Evolutionary conservation across 768 basidiomycete genomes (phyloP).

Genomic region (Cubamyces lactineus): DNA sequence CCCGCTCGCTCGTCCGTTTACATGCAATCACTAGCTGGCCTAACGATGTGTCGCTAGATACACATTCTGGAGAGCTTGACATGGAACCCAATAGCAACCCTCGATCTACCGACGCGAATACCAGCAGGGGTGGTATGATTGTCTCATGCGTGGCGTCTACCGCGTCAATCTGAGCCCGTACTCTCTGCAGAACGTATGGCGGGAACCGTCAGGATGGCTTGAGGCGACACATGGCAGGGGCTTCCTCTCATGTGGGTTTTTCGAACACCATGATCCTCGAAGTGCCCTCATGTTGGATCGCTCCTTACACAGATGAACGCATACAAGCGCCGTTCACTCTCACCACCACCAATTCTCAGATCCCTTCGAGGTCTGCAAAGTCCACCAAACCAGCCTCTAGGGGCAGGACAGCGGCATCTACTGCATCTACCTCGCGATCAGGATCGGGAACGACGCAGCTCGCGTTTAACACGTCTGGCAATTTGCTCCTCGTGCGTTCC

Average conservation of each 20-base stretch:
- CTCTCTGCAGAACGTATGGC: slow-evolving; percentile 70
- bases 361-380: slow-evolving; percentile 60
- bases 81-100: slow-evolving; percentile 68
- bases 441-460: slow-evolving; percentile 54
- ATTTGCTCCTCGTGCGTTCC: slow-evolving; percentile 70
- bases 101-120: slow-evolving; percentile 65
- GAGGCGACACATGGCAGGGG: slow-evolving; percentile 83
- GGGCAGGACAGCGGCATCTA: slow-evolving; percentile 40
- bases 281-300: neutral
- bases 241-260: slow-evolving; percentile 76
- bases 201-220: slow-evolving; percentile 84
- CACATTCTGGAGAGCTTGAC: slow-evolving; percentile 75
- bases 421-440: slow-evolving; percentile 39
- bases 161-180: neutral
- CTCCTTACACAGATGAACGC: slow-evolving; percentile 61
- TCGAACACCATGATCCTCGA: neutral
- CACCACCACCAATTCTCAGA: slow-evolving; percentile 47
- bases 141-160: neutral
- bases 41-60: slow-evolving; percentile 48
- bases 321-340: slow-evolving; percentile 60
- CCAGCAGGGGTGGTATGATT: slow-evolving; percentile 56
- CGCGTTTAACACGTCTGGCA: slow-evolving; percentile 82
- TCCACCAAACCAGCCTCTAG: slow-evolving; percentile 45
- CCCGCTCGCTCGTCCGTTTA: neutral
- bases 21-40: neutral